These are phyloP conservation scores for Ophiocordyceps unilateralis DNA, from an alignment of 2,329 filamentous ascomycete genomes.

Conservation along the genomic window DNA sequence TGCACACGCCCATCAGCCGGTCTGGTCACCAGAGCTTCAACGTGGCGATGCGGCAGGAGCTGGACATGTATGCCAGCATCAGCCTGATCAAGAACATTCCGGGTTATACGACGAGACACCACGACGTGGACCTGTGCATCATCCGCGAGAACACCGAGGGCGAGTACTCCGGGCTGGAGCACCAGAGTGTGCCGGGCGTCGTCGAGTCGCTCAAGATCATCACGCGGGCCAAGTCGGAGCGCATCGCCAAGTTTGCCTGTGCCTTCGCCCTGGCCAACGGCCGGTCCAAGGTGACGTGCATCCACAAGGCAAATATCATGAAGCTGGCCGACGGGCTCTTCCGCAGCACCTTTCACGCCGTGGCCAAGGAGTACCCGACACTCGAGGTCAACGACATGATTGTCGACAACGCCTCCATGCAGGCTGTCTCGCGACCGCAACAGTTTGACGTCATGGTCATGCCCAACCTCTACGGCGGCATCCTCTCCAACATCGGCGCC, in stretches of 20 bases:
- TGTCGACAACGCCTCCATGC: constrained; percentile 99
- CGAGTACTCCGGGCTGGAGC: constrained; percentile 97
- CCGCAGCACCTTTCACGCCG: constrained; percentile 88
- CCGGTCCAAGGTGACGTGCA: constrained; percentile 98
- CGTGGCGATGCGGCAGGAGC: constrained; percentile 94
- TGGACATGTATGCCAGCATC: constrained; percentile 98
- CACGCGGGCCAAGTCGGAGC: constrained; percentile 96
- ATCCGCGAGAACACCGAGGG: constrained; percentile 99
- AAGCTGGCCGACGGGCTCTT: constrained; percentile 98
- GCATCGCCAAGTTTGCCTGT: constrained; percentile 97
- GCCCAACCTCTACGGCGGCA: constrained; percentile 98
- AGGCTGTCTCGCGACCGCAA: constrained; percentile 88
- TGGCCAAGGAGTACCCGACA: constrained; percentile 88
- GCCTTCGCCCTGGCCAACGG: constrained; percentile 96
- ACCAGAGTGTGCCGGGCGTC: constrained; percentile 90
- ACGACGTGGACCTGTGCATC: constrained; percentile 95
- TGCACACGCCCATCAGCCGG: constrained; percentile 91
- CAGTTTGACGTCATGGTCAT: constrained; percentile 99
- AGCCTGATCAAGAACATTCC: constrained; percentile 99
- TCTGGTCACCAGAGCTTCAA: constrained; percentile 99
- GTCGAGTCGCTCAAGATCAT: constrained; percentile 99
- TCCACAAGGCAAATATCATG: constrained; percentile 99
- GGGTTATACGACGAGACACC: constrained; percentile 92
- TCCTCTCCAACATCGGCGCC: constrained; percentile 97
- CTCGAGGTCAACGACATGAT: constrained; percentile 99